A percentile compares a stretch with the other conserved stretches of the same genome.
These are phyloP conservation scores for Globisporangium carolinianum DNA, from an alignment of 352 stramenopile genomes.

Conservation along the genomic window DNA sequence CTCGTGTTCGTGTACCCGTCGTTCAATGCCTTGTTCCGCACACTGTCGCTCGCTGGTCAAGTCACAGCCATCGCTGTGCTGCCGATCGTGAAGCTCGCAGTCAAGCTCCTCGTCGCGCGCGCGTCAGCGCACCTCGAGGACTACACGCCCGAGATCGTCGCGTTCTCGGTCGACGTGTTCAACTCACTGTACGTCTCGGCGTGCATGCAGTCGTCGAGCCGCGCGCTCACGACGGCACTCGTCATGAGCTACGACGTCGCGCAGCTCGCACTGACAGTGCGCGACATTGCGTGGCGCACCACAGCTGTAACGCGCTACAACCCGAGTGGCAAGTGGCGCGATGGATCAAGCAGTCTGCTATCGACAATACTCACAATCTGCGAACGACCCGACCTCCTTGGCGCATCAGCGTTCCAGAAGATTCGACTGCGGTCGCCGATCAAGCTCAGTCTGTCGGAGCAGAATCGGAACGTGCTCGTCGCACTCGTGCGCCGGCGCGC, in stretches of 20 bases:
- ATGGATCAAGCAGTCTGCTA: neutral
- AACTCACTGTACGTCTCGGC: slow-evolving; percentile 23
- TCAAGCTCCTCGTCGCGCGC: slow-evolving; percentile 31
- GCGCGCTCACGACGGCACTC: neutral
- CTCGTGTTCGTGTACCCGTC: slow-evolving; percentile 28
- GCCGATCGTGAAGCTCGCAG: slow-evolving; percentile 19
- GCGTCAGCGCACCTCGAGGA: slow-evolving; percentile 18
- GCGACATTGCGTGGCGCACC: neutral
- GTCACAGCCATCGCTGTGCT: slow-evolving; percentile 18
- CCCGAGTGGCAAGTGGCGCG: neutral
- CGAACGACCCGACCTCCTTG: neutral
- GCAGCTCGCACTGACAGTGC: neutral
- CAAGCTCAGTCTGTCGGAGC: slow-evolving; percentile 1
- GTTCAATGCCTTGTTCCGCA: slow-evolving; percentile 23
- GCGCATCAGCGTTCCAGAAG: neutral
- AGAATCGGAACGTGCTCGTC: neutral
- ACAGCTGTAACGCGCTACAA: neutral
- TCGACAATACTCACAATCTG: neutral
- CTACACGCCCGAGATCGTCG: slow-evolving; percentile 22
- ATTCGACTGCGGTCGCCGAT: slow-evolving; percentile 1
- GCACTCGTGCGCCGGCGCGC: neutral
- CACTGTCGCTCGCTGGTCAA: neutral
- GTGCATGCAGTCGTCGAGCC: slow-evolving; percentile 11
- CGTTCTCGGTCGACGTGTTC: slow-evolving; percentile 32
- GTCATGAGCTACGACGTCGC: slow-evolving; percentile 2